phyloP scores from a whole-genome alignment of 495 filamentous ascomycete genomes.

The Clohesyomyces aquaticus region DNA sequence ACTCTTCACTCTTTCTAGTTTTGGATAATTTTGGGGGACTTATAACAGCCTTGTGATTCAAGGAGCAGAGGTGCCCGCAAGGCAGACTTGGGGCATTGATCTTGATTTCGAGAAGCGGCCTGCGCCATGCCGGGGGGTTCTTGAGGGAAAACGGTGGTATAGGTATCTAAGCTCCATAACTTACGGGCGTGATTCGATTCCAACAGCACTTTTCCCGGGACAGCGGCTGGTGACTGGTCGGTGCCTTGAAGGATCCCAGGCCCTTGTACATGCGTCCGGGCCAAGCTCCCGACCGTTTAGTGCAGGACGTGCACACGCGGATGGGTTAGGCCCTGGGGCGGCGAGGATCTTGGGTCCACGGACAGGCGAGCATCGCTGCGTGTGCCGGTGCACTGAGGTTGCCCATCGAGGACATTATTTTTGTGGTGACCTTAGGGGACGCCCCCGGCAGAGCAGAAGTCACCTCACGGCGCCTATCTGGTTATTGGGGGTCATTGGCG shows the following conservation, averaged over 20 bases:
- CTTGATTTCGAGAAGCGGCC: conserved; percentile 29
- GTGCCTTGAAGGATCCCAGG: conserved; percentile 41
- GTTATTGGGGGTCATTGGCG: background rate
- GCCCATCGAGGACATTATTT: background rate
- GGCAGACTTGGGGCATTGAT: conserved; percentile 34
- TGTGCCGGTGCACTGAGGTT: conserved; percentile 3
- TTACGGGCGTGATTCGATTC: conserved; percentile 29
- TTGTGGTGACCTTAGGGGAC: background rate
- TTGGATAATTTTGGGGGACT: conserved; percentile 24
- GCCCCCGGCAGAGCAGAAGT: background rate
- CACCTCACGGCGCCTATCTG: background rate
- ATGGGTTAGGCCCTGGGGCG: conserved; percentile 9
- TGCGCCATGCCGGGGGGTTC: conserved; percentile 32
- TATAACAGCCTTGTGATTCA: conserved; percentile 37
- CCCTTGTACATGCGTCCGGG: conserved; percentile 26
- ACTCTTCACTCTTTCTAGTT: conserved; percentile 34
- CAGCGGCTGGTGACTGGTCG: conserved; percentile 35
- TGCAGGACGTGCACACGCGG: conserved; percentile 30
- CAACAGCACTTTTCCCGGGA: conserved; percentile 39
- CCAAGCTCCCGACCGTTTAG: conserved; percentile 41
- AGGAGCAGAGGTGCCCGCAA: conserved; percentile 25
- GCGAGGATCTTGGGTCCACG: conserved; percentile 16
- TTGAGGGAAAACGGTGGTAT: conserved; percentile 34
- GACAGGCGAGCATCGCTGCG: conserved; percentile 5
- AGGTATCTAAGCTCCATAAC: conserved; percentile 34